phyloP scores from a whole-genome alignment of 345 rosid genomes.

The Ceriops zippeliana region DNA sequence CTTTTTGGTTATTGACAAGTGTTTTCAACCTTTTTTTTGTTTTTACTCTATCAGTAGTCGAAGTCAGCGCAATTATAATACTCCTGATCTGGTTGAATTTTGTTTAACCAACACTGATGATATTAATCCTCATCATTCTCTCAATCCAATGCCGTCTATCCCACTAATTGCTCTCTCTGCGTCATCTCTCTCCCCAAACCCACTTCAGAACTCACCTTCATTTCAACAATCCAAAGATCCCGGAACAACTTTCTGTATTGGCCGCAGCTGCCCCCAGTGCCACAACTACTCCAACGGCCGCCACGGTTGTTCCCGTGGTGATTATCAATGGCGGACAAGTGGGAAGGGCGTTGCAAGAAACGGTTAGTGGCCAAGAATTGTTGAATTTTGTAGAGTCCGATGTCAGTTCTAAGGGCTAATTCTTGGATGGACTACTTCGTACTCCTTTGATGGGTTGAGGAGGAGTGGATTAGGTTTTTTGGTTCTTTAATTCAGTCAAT shows the following conservation, averaged over 20 bases:
- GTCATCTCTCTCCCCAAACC: constrained; percentile 34
- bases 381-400: constrained; percentile 9
- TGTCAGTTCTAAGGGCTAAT: too few species aligned
- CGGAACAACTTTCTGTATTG: constrained; percentile 36
- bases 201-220: constrained; percentile 20
- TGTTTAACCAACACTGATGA: too few species aligned
- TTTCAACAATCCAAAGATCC: constrained; percentile 14
- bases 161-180: constrained; percentile 25
- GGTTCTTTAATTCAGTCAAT: too few species aligned
- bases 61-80: too few species aligned
- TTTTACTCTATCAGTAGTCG: too few species aligned
- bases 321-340: constrained; percentile 94
- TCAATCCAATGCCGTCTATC: constrained; percentile 37
- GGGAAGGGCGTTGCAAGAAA: constrained; percentile 70
- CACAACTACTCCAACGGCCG: constrained; percentile 25
- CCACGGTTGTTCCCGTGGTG: constrained; percentile 71
- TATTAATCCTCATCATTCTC: not conserved
- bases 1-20: too few species aligned
- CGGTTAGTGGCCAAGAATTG: constrained; percentile 77
- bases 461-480: too few species aligned
- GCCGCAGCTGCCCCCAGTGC: constrained; percentile 35
- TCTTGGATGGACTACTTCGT: too few species aligned
- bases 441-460: too few species aligned
- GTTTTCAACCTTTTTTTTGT: too few species aligned
- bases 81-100: too few species aligned